Evolutionary conservation across 2,329 filamentous ascomycete species (phyloP).

Genomic region (Cucurbitaria berberidis): DNA sequence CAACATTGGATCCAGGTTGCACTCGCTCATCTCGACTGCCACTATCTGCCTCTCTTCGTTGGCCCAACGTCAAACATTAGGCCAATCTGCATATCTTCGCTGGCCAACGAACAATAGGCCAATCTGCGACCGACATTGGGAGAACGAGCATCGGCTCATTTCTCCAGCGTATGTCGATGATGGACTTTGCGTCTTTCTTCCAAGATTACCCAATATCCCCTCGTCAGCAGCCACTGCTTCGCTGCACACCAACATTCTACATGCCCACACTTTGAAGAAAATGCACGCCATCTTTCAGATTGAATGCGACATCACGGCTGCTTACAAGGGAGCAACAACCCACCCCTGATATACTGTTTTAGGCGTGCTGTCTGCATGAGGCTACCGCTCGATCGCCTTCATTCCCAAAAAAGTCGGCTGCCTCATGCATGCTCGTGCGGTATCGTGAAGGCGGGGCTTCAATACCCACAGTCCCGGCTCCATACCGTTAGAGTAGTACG

Average conservation of each 20-base stretch:
- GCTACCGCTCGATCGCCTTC: neutral
- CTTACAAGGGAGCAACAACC: neutral
- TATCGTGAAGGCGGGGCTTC: neutral
- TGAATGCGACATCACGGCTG: neutral
- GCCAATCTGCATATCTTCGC: too few species aligned
- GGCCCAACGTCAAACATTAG: neutral
- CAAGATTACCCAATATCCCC: constrained; percentile 10
- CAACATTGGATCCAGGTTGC: constrained; percentile 8
- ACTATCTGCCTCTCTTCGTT: neutral
- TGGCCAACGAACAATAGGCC: neutral
- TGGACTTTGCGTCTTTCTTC: constrained; percentile 1
- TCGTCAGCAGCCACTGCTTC: constrained; percentile 11
- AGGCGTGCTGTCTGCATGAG: neutral
- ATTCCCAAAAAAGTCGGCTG: neutral
- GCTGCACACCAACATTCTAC: neutral
- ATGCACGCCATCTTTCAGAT: neutral
- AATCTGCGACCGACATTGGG: neutral
- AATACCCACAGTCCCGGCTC: constrained; percentile 1
- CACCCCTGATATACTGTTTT: neutral
- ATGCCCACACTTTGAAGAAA: neutral
- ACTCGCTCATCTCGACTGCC: neutral
- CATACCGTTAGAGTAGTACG: constrained; percentile 1
- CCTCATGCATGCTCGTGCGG: neutral
- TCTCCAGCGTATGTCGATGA: neutral
- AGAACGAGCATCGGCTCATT: constrained; percentile 6